Base-by-base conservation (phyloP, 2,329 filamentous ascomycete genomes). In the Pleurostoma richardsiae region DNA sequence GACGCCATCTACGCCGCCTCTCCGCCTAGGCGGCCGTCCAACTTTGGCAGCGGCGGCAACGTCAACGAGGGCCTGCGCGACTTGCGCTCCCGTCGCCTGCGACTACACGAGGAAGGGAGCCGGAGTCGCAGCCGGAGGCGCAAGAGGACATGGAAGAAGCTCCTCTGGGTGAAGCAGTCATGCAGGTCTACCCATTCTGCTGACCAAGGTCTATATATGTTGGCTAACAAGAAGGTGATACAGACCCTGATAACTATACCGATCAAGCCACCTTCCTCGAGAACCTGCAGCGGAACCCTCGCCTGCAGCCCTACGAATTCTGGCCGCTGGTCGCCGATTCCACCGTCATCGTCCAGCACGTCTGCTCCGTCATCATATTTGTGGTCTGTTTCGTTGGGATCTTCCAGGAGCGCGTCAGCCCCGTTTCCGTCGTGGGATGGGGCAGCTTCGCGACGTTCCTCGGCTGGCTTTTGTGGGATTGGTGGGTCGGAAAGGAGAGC, bases 221-320 rank as follows among this genome's bases (percentile, higher is more conserved):
- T 11, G 19, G 27, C 39, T 44, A 27, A 11, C 38, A 19, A 26
- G 27, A 36, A 42, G 19, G 19, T 19, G 11, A 8, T 39, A 31
- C 56, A 91, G 89, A 95, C 62, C 91, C 94, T n/a, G 94, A 99
- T 66, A 99, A 99, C 66, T 97, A 97, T 64, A 97, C 94, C 39
- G 94, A 99, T 63, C 90, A 94, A 62, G 88, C 89, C 50, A 97
- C 94, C 2, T 99, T 99, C 59, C 84, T 99, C 55, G 92, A 96
- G 62, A 90, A 95, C 58, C 81, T 99, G 19, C 92, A 99, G 66
- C 83, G 91, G 42, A 99, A 99, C 64, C 92, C 92, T 4, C 85
- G 91, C 39, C 79, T 97, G 44, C 86, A 94, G 55, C 92, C 92
- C 0, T 99, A 99, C 66, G 91, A 97, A 61, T 99, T 99, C 68